Percentiles rank a stretch among this genome's conserved stretches.
phyloP scores from a whole-genome alignment of 345 rosid species.

The Leavenworthia alabamica region DNA sequence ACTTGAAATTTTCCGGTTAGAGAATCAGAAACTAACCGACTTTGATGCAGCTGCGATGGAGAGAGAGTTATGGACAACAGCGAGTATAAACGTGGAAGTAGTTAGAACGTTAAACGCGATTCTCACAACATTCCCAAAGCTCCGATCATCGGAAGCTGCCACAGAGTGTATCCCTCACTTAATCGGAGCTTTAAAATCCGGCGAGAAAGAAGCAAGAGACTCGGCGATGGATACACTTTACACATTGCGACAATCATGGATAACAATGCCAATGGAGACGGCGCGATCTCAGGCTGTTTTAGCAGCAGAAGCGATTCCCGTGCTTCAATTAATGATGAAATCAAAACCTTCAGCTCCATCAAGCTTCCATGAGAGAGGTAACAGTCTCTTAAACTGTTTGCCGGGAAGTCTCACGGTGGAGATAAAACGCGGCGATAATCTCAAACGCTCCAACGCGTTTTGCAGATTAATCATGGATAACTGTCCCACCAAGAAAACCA shows the following conservation, averaged over 20 bases:
- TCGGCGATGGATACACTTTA: conserved; percentile 69
- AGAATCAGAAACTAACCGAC: background rate
- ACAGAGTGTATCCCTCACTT: conserved; percentile 69
- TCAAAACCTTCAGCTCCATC: conserved; percentile 44
- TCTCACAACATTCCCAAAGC: conserved; percentile 76
- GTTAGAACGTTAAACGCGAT: conserved; percentile 69
- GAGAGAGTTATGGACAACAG: conserved; percentile 73
- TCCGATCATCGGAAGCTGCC: conserved; percentile 76
- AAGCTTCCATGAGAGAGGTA: conserved; percentile 75
- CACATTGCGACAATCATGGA: conserved; percentile 76
- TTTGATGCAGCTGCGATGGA: conserved; percentile 67
- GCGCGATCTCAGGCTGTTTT: conserved; percentile 68
- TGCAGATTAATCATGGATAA: conserved; percentile 69
- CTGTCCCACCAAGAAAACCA: conserved; percentile 70
- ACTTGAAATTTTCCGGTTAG: background rate
- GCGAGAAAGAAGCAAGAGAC: conserved; percentile 63
- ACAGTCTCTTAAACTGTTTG: conserved; percentile 67
- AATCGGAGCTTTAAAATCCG: conserved; percentile 71
- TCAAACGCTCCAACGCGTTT: conserved; percentile 80
- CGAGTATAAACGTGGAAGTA: conserved; percentile 62
- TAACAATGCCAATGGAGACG: conserved; percentile 58
- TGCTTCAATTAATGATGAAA: conserved; percentile 70
- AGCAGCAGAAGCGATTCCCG: conserved; percentile 75
- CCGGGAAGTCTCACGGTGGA: conserved; percentile 83
- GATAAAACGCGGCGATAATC: conserved; percentile 69